phyloP scores from a whole-genome alignment of 257 asterid species.

The Solanum medicagineum region DNA sequence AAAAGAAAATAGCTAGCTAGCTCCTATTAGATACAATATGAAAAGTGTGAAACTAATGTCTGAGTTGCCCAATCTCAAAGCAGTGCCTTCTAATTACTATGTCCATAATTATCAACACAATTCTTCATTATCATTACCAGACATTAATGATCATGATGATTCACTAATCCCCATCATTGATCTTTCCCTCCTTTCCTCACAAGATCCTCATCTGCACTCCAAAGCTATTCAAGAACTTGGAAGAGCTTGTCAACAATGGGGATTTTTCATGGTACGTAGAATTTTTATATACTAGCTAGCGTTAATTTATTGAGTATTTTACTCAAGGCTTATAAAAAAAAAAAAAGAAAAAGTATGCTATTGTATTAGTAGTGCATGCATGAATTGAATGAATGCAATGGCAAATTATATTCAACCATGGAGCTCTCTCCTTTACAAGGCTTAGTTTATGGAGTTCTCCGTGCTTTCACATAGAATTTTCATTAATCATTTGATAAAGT shows the following conservation, averaged over 20 bases:
- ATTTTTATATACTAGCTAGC: too few species aligned
- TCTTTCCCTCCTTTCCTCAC: constrained; percentile 27
- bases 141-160: constrained; percentile 4
- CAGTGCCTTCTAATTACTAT: constrained; percentile 32
- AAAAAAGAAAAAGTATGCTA: not conserved
- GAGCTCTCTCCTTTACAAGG: not conserved
- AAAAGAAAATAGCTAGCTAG: not conserved
- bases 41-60: not conserved
- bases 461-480: too few species aligned
- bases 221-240: constrained; percentile 30
- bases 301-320: too few species aligned
- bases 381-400: not conserved
- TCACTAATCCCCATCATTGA: constrained; percentile 36
- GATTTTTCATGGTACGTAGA: constrained; percentile 48
- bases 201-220: constrained; percentile 16
- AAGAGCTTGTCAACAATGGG: constrained; percentile 52
- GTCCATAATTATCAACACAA: constrained; percentile 3
- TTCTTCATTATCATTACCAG: constrained; percentile 4
- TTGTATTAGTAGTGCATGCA: not conserved
- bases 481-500: too few species aligned
- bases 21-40: not conserved
- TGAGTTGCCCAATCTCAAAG: not conserved
- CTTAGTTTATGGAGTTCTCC: too few species aligned
- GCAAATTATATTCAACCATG: not conserved
- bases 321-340: not conserved